phyloP scores from a whole-genome alignment of 805 yeast species.

The Diddensiella transvaalensis region DNA sequence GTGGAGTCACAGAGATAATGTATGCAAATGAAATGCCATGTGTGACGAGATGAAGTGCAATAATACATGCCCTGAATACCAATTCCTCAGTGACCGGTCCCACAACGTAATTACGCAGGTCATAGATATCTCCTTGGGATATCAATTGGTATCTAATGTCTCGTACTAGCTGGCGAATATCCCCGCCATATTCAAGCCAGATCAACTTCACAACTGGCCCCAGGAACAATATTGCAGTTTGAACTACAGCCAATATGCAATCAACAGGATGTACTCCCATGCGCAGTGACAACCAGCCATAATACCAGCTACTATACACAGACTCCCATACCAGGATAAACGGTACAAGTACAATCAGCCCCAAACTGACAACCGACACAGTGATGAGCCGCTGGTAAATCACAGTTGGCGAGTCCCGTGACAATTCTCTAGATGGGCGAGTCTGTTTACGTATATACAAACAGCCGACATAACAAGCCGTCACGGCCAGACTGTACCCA shows the following conservation, averaged over 20 bases:
- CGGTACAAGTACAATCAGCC: constrained; percentile 30
- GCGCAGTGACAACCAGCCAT: constrained; percentile 14
- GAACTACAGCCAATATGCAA: constrained; percentile 23
- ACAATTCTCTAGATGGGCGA: constrained; percentile 21
- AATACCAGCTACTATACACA: constrained; percentile 13
- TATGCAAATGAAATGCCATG: constrained; percentile 19
- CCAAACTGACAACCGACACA: constrained; percentile 33
- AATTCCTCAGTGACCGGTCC: constrained; percentile 82
- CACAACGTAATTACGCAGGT: constrained; percentile 54
- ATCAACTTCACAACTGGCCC: constrained; percentile 46
- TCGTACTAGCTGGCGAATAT: constrained; percentile 27
- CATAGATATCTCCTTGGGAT: constrained; percentile 37
- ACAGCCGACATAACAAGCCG: constrained; percentile 24
- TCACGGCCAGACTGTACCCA: constrained; percentile 15
- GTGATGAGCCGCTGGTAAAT: constrained; percentile 29
- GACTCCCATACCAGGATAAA: constrained; percentile 8
- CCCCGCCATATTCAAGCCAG: constrained; percentile 14
- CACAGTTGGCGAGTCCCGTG: constrained; percentile 24
- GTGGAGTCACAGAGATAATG: constrained; percentile 47
- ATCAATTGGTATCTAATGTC: too few relatives aligned
- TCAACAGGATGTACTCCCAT: constrained; percentile 4
- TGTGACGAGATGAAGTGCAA: constrained; percentile 29
- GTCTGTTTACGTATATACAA: constrained; percentile 22
- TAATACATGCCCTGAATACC: constrained; percentile 53
- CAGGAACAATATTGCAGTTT: constrained; percentile 42